Evolutionary conservation across 1,284 basidiomycete species (phyloP).

Genomic region (Microbotryum intermedium): DNA sequence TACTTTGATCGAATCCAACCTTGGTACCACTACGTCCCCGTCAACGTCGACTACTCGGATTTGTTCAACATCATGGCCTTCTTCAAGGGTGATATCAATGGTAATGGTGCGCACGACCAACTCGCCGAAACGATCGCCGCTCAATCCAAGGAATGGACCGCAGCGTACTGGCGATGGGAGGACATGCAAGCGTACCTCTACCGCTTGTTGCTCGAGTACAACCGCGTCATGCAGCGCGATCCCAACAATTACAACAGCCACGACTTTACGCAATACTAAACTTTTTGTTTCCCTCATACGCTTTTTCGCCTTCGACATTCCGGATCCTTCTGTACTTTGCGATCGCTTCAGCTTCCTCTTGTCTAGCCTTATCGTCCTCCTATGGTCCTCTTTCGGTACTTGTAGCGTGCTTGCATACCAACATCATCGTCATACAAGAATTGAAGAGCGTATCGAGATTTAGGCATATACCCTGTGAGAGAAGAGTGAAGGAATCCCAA

Average conservation of each 20-base stretch:
- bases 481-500: neutral
- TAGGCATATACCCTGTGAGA: conserved; percentile 3
- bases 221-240: conserved; percentile 30
- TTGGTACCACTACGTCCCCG: conserved; percentile 37
- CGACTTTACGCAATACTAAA: too few species aligned
- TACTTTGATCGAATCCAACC: conserved; percentile 30
- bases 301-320: too few species aligned
- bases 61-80: conserved; percentile 46
- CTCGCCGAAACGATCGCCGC: conserved; percentile 43
- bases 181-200: conserved; percentile 44
- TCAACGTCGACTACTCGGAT: conserved; percentile 46
- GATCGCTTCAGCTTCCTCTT: too few species aligned
- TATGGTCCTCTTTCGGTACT: too few species aligned
- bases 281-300: too few species aligned
- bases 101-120: conserved; percentile 40
- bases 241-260: too few species aligned
- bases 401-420: too few species aligned
- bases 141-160: conserved; percentile 41
- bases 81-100: conserved; percentile 44
- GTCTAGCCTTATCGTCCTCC: too few species aligned
- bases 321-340: too few species aligned
- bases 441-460: neutral
- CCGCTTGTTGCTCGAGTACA: conserved; percentile 21
- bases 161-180: conserved; percentile 44
- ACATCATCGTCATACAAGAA: too few species aligned